phyloP scores from a whole-genome alignment of 2,329 filamentous ascomycete genomes.

The Cercospora canescens region DNA sequence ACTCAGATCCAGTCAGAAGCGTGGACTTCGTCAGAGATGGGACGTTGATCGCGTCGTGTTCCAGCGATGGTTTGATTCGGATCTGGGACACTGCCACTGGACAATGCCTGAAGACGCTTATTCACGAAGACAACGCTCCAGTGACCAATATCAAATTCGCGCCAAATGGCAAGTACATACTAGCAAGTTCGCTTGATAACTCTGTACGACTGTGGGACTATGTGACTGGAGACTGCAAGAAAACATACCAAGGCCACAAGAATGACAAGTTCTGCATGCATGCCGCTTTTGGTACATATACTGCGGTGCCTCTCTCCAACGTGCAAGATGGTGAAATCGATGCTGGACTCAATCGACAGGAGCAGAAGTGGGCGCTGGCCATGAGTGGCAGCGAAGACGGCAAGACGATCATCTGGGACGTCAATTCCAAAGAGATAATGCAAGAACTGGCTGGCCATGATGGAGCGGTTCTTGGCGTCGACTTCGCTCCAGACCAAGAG shows the following conservation, averaged over 20 bases:
- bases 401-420: constrained; percentile 84
- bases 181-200: constrained; percentile 88
- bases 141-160: constrained; percentile 89
- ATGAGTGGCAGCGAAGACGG: constrained; percentile 88
- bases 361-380: constrained; percentile 59
- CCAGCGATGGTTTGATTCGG: constrained; percentile 85
- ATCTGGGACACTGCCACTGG: constrained; percentile 96
- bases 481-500: constrained; percentile 56
- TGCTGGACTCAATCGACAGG: constrained; percentile 12
- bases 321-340: constrained; percentile 9
- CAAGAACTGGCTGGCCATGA: constrained; percentile 63
- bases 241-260: constrained; percentile 92
- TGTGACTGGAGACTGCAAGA: constrained; percentile 83
- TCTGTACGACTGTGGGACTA: constrained; percentile 95
- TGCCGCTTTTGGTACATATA: constrained; percentile 75
- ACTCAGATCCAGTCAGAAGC: constrained; percentile 90
- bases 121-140: constrained; percentile 92
- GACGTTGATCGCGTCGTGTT: constrained; percentile 87
- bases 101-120: constrained; percentile 89
- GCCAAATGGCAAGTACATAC: constrained; percentile 88
- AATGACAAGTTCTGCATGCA: constrained; percentile 85
- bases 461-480: constrained; percentile 60
- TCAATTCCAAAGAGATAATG: constrained; percentile 77
- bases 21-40: constrained; percentile 93
- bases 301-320: constrained; percentile 22